Evolutionary conservation across 805 yeast species (phyloP).

Genomic region (Yarrowia divulgata): DNA sequence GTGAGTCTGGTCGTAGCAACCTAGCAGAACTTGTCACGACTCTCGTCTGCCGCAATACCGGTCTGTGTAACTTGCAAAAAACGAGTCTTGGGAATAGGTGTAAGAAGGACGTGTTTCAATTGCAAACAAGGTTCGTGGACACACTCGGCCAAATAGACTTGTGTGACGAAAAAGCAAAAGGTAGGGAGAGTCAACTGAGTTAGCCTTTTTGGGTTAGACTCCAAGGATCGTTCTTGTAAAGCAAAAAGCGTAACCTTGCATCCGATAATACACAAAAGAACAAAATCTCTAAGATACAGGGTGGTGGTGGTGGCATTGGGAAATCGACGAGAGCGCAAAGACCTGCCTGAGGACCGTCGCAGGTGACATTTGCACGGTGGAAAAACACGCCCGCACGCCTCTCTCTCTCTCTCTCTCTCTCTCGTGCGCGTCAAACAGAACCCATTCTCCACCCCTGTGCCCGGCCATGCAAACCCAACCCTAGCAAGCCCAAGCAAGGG

Average conservation of each 20-base stretch:
- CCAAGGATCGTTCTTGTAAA: conserved; percentile 23
- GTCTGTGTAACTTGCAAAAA: conserved; percentile 23
- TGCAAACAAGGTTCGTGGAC: conserved; percentile 36
- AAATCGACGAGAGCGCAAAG: no score
- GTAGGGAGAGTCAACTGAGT: background rate
- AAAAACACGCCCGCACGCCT: background rate
- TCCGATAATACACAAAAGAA: background rate
- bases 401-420: no score
- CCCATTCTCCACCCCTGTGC: conserved; percentile 22
- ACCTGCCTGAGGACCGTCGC: no score
- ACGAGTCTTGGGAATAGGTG: conserved; percentile 20
- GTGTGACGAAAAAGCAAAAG: conserved; percentile 24
- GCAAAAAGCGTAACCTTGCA: conserved; percentile 17
- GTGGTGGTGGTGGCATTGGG: conserved; percentile 10
- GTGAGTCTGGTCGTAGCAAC: background rate
- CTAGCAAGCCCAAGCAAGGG: conserved; percentile 34
- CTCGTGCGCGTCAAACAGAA: background rate
- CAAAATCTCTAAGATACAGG: background rate
- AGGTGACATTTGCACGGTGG: no score
- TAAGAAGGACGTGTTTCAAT: conserved; percentile 38
- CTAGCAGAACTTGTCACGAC: conserved; percentile 10
- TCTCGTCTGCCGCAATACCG: conserved; percentile 29
- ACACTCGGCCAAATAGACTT: conserved; percentile 37
- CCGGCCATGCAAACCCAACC: conserved; percentile 26
- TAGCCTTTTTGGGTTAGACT: conserved; percentile 7